phyloP scores from a whole-genome alignment of 176 grass and related monocot species.

The Aegilops longissima region DNA sequence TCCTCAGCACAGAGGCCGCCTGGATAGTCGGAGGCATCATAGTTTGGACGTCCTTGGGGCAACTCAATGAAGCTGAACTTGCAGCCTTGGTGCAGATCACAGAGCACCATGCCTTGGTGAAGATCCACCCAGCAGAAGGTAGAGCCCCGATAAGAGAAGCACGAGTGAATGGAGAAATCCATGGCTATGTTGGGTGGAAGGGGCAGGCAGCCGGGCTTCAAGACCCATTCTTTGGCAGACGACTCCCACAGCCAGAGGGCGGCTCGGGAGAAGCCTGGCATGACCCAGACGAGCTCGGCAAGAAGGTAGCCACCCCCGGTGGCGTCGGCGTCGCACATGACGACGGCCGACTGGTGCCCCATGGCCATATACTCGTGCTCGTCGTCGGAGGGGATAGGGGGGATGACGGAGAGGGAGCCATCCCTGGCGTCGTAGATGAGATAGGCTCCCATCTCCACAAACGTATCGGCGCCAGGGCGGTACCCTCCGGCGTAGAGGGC shows the following conservation, averaged over 20 bases:
- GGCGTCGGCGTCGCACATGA: not conserved
- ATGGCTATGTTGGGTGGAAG: not conserved
- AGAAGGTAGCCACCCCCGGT: not conserved
- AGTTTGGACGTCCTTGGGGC: not conserved
- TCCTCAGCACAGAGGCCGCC: not conserved
- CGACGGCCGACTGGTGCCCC: not conserved
- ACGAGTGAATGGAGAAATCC: not conserved
- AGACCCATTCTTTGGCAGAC: not conserved
- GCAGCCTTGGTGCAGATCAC: not conserved
- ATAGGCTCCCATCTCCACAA: not conserved
- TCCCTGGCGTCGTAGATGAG: not conserved
- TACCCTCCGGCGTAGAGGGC: not conserved
- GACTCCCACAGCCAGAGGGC: not conserved
- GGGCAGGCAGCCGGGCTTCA: not conserved
- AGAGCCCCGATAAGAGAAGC: not conserved
- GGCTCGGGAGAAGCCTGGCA: not conserved
- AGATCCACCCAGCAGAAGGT: conserved; percentile 14
- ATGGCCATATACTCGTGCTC: not conserved
- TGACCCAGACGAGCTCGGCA: not conserved
- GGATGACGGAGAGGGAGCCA: not conserved
- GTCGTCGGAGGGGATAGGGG: not conserved
- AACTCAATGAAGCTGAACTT: not conserved
- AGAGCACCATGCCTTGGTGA: not conserved
- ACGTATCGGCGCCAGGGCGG: not conserved
- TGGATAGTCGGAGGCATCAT: not conserved